Evolutionary conservation across 441 rosid genomes (phyloP).

Genomic region (Adansonia madagascariensis): DNA sequence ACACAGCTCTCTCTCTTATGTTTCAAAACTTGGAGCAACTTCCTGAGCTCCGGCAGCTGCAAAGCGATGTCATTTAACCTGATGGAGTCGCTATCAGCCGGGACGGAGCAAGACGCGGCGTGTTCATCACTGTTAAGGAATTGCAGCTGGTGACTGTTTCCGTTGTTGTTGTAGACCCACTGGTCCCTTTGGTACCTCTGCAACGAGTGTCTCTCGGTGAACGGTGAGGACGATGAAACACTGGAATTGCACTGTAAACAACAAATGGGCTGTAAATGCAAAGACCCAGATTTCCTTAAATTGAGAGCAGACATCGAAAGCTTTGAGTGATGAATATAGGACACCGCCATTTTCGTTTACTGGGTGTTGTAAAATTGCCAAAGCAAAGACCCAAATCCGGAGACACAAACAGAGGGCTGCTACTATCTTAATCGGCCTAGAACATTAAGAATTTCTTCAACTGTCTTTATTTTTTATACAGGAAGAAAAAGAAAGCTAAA

Average conservation of each 20-base stretch:
- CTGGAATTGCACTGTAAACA: constrained; percentile 48
- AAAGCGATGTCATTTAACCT: constrained; percentile 73
- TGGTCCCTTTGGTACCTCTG: constrained; percentile 78
- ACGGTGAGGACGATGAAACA: constrained; percentile 63
- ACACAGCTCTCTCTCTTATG: constrained; percentile 59
- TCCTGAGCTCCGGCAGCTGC: constrained; percentile 88
- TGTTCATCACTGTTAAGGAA: constrained; percentile 18
- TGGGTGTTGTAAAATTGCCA: neutral
- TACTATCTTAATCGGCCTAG: neutral
- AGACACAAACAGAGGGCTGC: neutral
- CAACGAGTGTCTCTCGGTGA: constrained; percentile 79
- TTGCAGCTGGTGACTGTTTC: constrained; percentile 17
- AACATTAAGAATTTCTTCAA: neutral
- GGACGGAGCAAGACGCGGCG: constrained; percentile 35
- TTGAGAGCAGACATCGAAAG: constrained; percentile 39
- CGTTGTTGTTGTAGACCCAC: constrained; percentile 56
- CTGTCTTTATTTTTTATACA: neutral
- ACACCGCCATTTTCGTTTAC: constrained; percentile 51
- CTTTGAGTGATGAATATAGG: constrained; percentile 28
- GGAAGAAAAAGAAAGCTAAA: neutral
- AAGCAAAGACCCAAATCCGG: neutral
- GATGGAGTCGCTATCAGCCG: constrained; percentile 44
- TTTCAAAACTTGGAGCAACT: constrained; percentile 65
- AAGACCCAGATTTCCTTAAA: constrained; percentile 34
- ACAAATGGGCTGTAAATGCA: constrained; percentile 25